Conservation (phyloP, 2,329 filamentous ascomycete species). For the Aspergillus proliferans region DNA sequence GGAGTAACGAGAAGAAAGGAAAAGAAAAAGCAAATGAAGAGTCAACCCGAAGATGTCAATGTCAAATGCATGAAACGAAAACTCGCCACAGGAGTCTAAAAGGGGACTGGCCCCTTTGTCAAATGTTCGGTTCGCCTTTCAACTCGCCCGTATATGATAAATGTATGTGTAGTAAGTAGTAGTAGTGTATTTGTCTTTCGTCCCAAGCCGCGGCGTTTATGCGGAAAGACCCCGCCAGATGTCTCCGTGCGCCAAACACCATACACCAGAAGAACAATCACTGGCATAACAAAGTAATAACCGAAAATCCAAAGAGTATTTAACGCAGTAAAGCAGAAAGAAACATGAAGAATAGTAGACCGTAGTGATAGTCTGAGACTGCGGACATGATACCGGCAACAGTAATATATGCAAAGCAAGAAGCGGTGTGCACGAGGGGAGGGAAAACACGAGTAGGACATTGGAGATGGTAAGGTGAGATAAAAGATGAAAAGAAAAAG, state of each 20-base stretch:
- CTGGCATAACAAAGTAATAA: constrained; percentile 14
- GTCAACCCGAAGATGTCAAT: too few species aligned
- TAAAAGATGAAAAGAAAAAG: constrained; percentile 5
- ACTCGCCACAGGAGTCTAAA: background rate
- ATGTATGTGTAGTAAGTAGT: background rate
- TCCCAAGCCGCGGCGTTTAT: constrained; percentile 12
- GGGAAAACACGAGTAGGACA: background rate
- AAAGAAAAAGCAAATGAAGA: constrained; percentile 12
- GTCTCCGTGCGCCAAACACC: constrained; percentile 21
- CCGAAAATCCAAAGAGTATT: constrained; percentile 15
- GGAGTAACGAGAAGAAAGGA: background rate
- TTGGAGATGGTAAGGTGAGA: constrained; percentile 1
- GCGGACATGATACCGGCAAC: constrained; percentile 12
- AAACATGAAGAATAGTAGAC: constrained; percentile 3
- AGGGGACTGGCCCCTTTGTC: background rate
- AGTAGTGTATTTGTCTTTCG: constrained; percentile 4
- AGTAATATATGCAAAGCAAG: constrained; percentile 12
- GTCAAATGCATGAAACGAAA: constrained; percentile 6
- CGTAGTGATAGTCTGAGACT: constrained; percentile 2
- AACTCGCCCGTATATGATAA: constrained; percentile 7
- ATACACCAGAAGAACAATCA: constrained; percentile 14
- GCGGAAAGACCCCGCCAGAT: constrained; percentile 10
- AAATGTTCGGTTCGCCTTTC: background rate
- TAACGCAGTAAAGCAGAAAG: constrained; percentile 7
- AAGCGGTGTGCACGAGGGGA: background rate